These are phyloP conservation scores for Boletus semigastroideus DNA, from an alignment of 1,284 basidiomycete genomes.

Conservation along the genomic window DNA sequence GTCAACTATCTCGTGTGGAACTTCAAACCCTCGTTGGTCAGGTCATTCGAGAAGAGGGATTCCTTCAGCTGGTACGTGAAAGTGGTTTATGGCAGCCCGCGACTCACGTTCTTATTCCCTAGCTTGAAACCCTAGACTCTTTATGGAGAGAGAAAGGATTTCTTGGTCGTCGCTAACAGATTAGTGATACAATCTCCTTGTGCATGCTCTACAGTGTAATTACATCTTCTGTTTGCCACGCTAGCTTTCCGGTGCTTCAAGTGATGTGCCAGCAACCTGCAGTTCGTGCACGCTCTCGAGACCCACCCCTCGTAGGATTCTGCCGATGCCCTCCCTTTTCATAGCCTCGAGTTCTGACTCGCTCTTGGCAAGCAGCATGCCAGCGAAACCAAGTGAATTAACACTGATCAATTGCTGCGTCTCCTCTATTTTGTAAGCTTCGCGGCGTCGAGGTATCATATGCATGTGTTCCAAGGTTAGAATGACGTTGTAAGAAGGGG, in stretches of 20 bases:
- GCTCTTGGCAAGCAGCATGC: constrained; percentile 81
- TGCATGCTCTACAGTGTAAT: background rate
- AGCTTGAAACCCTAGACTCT: constrained; percentile 43
- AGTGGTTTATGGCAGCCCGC: background rate
- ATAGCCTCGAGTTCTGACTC: constrained; percentile 69
- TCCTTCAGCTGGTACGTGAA: constrained; percentile 43
- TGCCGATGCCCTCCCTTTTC: constrained; percentile 56
- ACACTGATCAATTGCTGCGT: constrained; percentile 62
- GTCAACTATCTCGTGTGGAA: constrained; percentile 43
- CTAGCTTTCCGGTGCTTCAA: constrained; percentile 26
- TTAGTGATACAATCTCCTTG: background rate
- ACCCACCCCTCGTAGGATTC: constrained; percentile 60
- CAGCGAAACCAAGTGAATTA: constrained; percentile 86
- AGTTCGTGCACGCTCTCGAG: constrained; percentile 63
- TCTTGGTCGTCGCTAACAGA: constrained; percentile 25
- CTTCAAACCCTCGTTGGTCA: constrained; percentile 51
- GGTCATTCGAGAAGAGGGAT: constrained; percentile 59
- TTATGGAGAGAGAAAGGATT: constrained; percentile 41
- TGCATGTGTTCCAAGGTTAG: constrained; percentile 83
- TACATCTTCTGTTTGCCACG: background rate
- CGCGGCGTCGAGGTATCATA: constrained; percentile 71
- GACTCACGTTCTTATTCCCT: constrained; percentile 21
- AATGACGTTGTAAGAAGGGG: constrained; percentile 80
- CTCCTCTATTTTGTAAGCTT: constrained; percentile 49
- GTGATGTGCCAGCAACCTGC: constrained; percentile 46